phyloP scores from a whole-genome alignment of 2,329 filamentous ascomycete species.

The Cladophialophora immunda region DNA sequence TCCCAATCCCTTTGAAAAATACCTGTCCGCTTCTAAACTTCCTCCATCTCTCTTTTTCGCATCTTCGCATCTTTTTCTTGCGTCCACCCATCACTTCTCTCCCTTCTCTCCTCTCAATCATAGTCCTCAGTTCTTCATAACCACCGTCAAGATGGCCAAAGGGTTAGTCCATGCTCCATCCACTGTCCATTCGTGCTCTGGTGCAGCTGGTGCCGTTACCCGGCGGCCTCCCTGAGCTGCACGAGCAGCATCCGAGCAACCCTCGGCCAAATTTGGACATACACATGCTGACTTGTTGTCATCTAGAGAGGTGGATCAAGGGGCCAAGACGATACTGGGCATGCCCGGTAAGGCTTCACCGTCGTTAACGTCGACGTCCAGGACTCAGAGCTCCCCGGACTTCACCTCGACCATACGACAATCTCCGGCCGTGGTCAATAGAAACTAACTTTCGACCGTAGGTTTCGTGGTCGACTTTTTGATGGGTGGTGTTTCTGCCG shows the following conservation, averaged over 20 bases:
- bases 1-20: constrained; percentile 37
- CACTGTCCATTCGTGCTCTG: background rate
- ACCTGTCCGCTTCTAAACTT: constrained; percentile 46
- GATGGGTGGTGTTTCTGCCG: constrained; percentile 99
- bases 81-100: constrained; percentile 47
- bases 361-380: constrained; percentile 9
- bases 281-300: constrained; percentile 3
- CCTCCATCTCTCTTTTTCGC: constrained; percentile 39
- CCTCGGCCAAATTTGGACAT: background rate
- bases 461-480: constrained; percentile 98
- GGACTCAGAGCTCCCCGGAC: constrained; percentile 8
- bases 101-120: constrained; percentile 47
- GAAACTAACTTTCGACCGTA: constrained; percentile 7
- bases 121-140: constrained; percentile 41
- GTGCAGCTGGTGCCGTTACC: background rate
- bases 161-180: constrained; percentile 39
- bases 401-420: constrained; percentile 11
- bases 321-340: constrained; percentile 63
- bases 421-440: constrained; percentile 20
- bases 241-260: constrained; percentile 3
- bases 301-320: constrained; percentile 54
- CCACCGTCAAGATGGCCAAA: constrained; percentile 55
- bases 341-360: constrained; percentile 21
- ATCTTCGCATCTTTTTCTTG: constrained; percentile 41
- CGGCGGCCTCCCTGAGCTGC: constrained; percentile 17